phyloP scores from a whole-genome alignment of 352 stramenopile genomes.

The Phytophthora ramorum region DNA sequence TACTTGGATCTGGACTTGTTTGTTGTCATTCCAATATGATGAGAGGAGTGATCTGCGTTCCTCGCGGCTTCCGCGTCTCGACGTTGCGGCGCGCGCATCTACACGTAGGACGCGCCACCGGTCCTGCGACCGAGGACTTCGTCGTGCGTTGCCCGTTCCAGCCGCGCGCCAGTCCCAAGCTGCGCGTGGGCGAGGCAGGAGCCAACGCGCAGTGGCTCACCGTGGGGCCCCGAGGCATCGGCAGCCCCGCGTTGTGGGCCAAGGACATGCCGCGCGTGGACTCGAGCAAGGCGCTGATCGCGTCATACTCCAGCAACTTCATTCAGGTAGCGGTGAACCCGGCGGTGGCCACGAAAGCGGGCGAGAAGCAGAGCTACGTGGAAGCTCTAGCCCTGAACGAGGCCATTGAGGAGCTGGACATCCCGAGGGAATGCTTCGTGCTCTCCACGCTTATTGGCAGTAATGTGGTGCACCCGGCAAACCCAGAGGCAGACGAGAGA shows the following conservation, averaged over 20 bases:
- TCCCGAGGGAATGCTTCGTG: conserved; percentile 70
- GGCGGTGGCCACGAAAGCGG: conserved; percentile 23
- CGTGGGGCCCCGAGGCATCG: conserved; percentile 53
- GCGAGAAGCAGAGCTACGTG: conserved; percentile 70
- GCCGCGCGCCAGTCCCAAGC: conserved; percentile 17
- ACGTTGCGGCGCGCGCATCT: conserved; percentile 34
- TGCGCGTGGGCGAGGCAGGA: conserved; percentile 44
- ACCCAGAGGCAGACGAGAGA: conserved; percentile 39
- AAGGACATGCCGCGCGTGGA: conserved; percentile 79
- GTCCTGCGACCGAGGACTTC: conserved; percentile 51
- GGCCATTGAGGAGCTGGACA: conserved; percentile 59
- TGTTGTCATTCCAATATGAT: conserved; percentile 2
- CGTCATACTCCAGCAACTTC: conserved; percentile 64
- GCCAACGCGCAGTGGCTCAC: conserved; percentile 24
- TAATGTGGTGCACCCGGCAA: conserved; percentile 46
- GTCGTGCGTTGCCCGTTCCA: conserved; percentile 35
- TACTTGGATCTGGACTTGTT: no score
- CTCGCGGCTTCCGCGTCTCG: conserved; percentile 1
- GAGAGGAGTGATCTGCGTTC: conserved; percentile 4
- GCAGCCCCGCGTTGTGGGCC: conserved; percentile 68
- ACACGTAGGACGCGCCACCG: conserved; percentile 58
- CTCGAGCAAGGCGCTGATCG: conserved; percentile 48
- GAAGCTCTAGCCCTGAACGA: conserved; percentile 77
- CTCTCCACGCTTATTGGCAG: conserved; percentile 67
- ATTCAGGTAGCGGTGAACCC: conserved; percentile 67